Base-by-base conservation (phyloP, 1,284 basidiomycete species). In the Paramarasmius palmivorus region DNA sequence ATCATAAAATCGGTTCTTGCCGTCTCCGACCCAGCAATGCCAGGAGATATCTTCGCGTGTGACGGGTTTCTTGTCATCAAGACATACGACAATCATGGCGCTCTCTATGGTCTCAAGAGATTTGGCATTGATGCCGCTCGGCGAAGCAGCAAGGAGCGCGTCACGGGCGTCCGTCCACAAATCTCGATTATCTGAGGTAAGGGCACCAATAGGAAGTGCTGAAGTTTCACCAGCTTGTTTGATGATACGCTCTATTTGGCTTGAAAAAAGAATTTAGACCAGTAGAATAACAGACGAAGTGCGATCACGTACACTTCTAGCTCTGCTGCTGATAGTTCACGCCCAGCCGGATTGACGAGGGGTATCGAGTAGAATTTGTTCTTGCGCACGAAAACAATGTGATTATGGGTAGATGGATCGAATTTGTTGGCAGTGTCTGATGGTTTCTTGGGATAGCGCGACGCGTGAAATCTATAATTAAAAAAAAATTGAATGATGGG, bases 1-100 rank as follows among this genome's bases (percentile, higher is more conserved):
- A 78, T 99, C 97, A 68, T 91, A 98, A 82, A 92, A 99, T 56
- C 96, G 79, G 73, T 98, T 98, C 59, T 86, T 81, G 39, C 93
- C 95, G 61, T 97, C 86, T 40, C 96, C 96, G 25, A 90, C 89
- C 96, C 96, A 99, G 57, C 89, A 85, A 20, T 73, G 77, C 88
- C 92, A 92, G 53, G 89, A 90, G 17, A 90, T 78, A 38, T 93
- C 86, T 62, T 98, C 92, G 35, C 92, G 79, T 12, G 90, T 93
- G 39, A 90, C 74, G 0, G 93, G 93, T 50, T 79, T 77, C 12
- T 77, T 79, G 66, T 92, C 91, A 66, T 99, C 97, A 22, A 99
- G 78, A 52, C 86, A 87, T 5, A 99, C 79, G 3, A 98, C 69
- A 58, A 98, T 84, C 74, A 96, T 92, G 0, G 95, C 88, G 29